phyloP scores from a whole-genome alignment of 768 basidiomycete genomes.

The Boletus fagicola region DNA sequence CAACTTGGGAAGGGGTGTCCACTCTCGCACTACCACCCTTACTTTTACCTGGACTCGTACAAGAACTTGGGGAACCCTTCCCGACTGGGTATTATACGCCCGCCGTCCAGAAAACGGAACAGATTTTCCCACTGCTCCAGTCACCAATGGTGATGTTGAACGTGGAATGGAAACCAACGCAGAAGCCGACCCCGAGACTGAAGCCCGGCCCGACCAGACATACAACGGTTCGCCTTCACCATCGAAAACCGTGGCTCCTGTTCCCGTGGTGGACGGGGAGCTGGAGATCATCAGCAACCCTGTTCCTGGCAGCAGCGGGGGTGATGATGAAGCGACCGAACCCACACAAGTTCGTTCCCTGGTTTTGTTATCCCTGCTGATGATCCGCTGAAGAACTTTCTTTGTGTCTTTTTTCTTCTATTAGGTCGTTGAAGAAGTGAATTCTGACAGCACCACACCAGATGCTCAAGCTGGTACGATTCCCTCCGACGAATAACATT shows the following conservation, averaged over 20 bases:
- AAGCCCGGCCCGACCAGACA: neutral
- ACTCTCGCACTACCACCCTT: conserved; percentile 47
- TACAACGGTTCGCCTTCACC: neutral
- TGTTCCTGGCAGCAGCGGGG: neutral
- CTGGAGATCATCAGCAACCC: neutral
- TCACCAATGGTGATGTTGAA: conserved; percentile 19
- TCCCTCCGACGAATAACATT: conserved; percentile 40
- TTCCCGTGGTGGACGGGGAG: neutral
- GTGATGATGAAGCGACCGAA: neutral
- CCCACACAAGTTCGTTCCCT: conserved; percentile 23
- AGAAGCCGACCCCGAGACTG: neutral
- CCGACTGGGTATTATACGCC: conserved; percentile 47
- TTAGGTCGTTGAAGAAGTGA: conserved; percentile 11
- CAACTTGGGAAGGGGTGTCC: conserved; percentile 47
- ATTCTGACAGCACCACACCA: neutral
- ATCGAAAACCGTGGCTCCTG: neutral
- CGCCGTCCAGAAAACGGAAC: conserved; percentile 24
- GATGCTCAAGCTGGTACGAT: conserved; percentile 29
- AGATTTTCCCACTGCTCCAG: neutral
- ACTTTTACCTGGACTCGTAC: conserved; percentile 43
- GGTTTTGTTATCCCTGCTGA: neutral
- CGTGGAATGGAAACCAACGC: conserved; percentile 8
- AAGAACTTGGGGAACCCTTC: conserved; percentile 27
- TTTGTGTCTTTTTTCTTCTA: conserved; percentile 5
- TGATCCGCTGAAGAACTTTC: conserved; percentile 18